phyloP scores from a whole-genome alignment of 1,139 yeast species.

The Geotrichum klebahnii region DNA sequence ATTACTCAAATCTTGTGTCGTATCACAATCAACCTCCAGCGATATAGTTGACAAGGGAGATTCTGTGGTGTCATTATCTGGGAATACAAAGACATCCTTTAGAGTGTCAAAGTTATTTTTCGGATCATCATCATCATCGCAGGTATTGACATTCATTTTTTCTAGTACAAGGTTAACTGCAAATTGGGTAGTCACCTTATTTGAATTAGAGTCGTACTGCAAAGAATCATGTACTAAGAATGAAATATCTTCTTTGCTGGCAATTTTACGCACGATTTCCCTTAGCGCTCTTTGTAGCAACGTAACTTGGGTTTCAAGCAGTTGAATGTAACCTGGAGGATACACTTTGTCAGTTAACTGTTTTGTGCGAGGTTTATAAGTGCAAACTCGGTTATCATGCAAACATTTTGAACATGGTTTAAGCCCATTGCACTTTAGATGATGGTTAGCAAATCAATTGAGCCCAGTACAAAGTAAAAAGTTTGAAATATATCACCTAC shows the following conservation, averaged over 20 bases:
- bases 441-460: background rate
- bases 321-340: slow-evolving; percentile 9
- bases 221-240: background rate
- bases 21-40: background rate
- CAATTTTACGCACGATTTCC: slow-evolving; percentile 6
- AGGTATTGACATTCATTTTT: background rate
- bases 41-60: background rate
- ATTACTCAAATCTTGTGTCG: background rate
- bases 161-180: slow-evolving; percentile 5
- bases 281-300: slow-evolving; percentile 7
- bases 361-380: slow-evolving; percentile 2
- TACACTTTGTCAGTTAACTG: background rate
- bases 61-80: background rate
- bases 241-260: slow-evolving; percentile 1
- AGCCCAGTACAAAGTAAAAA: background rate
- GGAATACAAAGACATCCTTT: background rate
- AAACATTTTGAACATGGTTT: slow-evolving; percentile 10
- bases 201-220: background rate
- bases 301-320: slow-evolving; percentile 4
- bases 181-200: background rate
- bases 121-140: background rate
- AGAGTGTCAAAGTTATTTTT: background rate
- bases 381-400: slow-evolving; percentile 7
- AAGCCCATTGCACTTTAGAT: slow-evolving; percentile 8
- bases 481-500: background rate